Conservation (phyloP, 2,329 filamentous ascomycete genomes). For the Alternaria alternata region DNA sequence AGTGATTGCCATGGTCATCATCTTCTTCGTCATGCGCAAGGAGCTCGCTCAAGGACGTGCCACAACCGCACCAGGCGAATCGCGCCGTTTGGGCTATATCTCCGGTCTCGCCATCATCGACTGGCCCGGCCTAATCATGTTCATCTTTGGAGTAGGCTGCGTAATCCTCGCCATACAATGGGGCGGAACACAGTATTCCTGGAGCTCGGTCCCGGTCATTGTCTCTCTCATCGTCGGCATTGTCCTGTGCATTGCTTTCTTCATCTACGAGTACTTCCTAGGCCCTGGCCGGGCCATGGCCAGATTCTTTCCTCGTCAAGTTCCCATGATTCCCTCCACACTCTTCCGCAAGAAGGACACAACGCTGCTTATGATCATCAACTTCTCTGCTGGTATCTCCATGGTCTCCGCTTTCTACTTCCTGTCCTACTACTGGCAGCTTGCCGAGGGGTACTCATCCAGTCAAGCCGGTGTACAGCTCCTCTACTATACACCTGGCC, state of each 20-base stretch:
- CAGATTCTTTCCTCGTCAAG: slow-evolving; percentile 61
- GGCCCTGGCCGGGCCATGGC: slow-evolving; percentile 59
- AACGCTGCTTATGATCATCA: slow-evolving; percentile 67
- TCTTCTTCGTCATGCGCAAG: slow-evolving; percentile 65
- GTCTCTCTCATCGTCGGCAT: slow-evolving; percentile 62
- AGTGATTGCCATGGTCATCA: slow-evolving; percentile 60
- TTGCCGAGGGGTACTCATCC: slow-evolving; percentile 63
- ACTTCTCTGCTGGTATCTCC: slow-evolving; percentile 66
- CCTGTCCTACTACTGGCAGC: slow-evolving; percentile 71
- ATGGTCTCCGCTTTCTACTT: slow-evolving; percentile 71
- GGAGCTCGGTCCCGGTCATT: slow-evolving; percentile 64
- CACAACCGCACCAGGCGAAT: slow-evolving; percentile 43
- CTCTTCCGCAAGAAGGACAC: slow-evolving; percentile 67
- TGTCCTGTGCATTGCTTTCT: slow-evolving; percentile 58
- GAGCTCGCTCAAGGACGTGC: slow-evolving; percentile 64
- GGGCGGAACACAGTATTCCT: slow-evolving; percentile 67
- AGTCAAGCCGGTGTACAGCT: slow-evolving; percentile 59
- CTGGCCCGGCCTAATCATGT: slow-evolving; percentile 45
- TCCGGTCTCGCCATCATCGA: slow-evolving; percentile 56
- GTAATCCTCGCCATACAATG: slow-evolving; percentile 56
- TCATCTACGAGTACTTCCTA: slow-evolving; percentile 63
- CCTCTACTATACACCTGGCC: slow-evolving; percentile 70
- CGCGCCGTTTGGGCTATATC: slow-evolving; percentile 46
- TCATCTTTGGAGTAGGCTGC: slow-evolving; percentile 46
- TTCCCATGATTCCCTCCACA: slow-evolving; percentile 70